Percentiles rank a stretch among this genome's conserved stretches.
Conservation (phyloP, 106 monocot species). For the Triglochin maritima region DNA sequence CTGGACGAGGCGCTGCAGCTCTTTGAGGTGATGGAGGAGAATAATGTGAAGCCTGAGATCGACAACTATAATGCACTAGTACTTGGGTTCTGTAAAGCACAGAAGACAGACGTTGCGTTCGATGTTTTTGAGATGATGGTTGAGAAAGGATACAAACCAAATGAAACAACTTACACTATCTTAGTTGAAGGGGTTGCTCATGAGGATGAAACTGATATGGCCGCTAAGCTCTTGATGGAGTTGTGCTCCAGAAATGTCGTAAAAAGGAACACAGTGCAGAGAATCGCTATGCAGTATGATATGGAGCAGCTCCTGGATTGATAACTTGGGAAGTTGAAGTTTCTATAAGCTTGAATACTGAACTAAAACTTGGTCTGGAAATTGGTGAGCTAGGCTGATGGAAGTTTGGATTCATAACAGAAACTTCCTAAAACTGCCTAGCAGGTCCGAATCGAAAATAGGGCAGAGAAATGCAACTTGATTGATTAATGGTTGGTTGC, state of each 20-base stretch:
- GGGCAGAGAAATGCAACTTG: too few species aligned
- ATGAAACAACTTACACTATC: slow-evolving; percentile 66
- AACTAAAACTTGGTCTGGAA: too few species aligned
- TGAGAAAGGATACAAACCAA: slow-evolving; percentile 52
- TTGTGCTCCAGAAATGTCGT: slow-evolving; percentile 36
- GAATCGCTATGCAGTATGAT: slow-evolving; percentile 74
- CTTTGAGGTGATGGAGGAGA: slow-evolving; percentile 72
- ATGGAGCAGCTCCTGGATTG: slow-evolving; percentile 36
- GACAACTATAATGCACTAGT: slow-evolving; percentile 84
- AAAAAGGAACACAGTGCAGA: slow-evolving; percentile 48
- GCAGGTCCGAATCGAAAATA: too few species aligned
- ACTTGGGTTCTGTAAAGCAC: slow-evolving; percentile 73
- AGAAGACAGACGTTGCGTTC: slow-evolving; percentile 60
- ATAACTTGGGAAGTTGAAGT: background rate
- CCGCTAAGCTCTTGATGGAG: slow-evolving; percentile 51
- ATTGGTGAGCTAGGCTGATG: too few species aligned
- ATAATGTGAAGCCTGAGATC: slow-evolving; percentile 37
- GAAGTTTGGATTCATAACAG: too few species aligned
- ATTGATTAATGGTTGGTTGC: too few species aligned
- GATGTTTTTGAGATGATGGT: slow-evolving; percentile 61
- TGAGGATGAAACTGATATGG: slow-evolving; percentile 59
- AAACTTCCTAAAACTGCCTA: too few species aligned
- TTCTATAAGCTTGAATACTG: too few species aligned
- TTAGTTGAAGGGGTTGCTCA: slow-evolving; percentile 82
- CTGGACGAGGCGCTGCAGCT: slow-evolving; percentile 63